Evolutionary conservation across 345 rosid genomes (phyloP).

Genomic region (Corymbia maculata): DNA sequence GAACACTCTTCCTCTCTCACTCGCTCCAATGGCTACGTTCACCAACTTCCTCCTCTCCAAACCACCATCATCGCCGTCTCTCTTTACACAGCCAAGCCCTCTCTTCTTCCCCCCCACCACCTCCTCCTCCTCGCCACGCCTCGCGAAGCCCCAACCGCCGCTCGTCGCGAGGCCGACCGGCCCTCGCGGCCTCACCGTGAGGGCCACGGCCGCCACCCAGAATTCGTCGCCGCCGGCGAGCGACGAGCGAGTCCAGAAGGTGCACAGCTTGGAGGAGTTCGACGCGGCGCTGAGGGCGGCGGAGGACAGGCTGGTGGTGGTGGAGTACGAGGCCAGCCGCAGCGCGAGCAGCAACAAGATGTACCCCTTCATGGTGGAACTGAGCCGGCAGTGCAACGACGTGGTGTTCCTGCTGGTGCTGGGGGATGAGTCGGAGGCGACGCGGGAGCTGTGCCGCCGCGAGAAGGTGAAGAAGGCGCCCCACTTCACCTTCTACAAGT

Average conservation of each 20-base stretch:
- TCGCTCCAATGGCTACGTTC: conserved; percentile 39
- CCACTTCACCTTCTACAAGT: conserved; percentile 85
- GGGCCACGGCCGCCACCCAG: conserved; percentile 46
- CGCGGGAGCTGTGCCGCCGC: conserved; percentile 57
- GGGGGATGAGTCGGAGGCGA: conserved; percentile 85
- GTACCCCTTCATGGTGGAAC: conserved; percentile 84
- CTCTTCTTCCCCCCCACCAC: not conserved
- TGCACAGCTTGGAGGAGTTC: conserved; percentile 66
- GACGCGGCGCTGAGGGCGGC: conserved; percentile 64
- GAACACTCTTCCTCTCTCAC: not conserved
- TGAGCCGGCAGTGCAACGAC: conserved; percentile 74
- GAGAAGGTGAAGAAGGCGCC: conserved; percentile 76
- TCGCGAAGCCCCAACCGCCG: conserved; percentile 4
- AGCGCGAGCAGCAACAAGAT: conserved; percentile 42
- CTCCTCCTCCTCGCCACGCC: not conserved
- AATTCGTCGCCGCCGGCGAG: conserved; percentile 25
- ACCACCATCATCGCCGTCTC: conserved; percentile 14
- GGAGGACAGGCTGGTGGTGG: conserved; percentile 65
- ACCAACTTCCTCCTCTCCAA: conserved; percentile 40
- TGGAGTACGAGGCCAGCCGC: conserved; percentile 57
- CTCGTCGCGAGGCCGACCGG: not conserved
- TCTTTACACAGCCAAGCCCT: not conserved
- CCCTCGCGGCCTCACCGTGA: not conserved
- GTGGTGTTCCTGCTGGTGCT: conserved; percentile 71
- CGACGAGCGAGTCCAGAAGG: conserved; percentile 51